Percentiles rank a stretch among this genome's conserved stretches.
Conservation (phyloP, 2,329 filamentous ascomycete genomes). For the Tolypocladium nubicola region DNA sequence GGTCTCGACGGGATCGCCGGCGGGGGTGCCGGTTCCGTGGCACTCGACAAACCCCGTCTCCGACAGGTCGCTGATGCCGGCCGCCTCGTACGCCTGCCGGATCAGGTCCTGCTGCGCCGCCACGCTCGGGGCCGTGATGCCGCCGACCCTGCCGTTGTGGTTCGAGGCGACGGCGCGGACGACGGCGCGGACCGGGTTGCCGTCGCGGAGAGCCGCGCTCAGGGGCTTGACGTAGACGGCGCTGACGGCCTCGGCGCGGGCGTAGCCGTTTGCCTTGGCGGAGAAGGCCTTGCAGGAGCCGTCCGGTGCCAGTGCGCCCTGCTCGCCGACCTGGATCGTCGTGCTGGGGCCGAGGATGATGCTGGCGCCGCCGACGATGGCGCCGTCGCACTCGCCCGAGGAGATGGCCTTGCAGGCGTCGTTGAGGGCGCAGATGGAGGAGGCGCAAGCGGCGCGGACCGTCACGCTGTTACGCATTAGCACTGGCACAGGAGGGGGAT, state of each 20-base stretch:
- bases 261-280: not conserved
- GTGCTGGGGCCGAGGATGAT: not conserved
- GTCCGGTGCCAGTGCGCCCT: not conserved
- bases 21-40: constrained; percentile 23
- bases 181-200: constrained; percentile 14
- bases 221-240: not conserved
- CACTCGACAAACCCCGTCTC: constrained; percentile 6
- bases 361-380: not conserved
- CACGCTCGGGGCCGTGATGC: too few species aligned
- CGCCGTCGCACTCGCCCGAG: not conserved
- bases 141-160: not conserved
- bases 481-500: too few species aligned
- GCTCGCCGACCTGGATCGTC: not conserved
- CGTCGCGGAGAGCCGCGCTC: constrained; percentile 11
- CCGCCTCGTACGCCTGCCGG: not conserved
- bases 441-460: not conserved
- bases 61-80: constrained; percentile 4
- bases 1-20: constrained; percentile 26
- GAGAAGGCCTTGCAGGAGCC: not conserved
- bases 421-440: not conserved
- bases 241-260: not conserved
- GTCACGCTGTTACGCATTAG: not conserved
- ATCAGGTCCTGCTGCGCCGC: too few species aligned
- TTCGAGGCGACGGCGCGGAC: not conserved
- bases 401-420: not conserved